phyloP scores from a whole-genome alignment of 2,329 filamentous ascomycete genomes.

The Alternaria solani region DNA sequence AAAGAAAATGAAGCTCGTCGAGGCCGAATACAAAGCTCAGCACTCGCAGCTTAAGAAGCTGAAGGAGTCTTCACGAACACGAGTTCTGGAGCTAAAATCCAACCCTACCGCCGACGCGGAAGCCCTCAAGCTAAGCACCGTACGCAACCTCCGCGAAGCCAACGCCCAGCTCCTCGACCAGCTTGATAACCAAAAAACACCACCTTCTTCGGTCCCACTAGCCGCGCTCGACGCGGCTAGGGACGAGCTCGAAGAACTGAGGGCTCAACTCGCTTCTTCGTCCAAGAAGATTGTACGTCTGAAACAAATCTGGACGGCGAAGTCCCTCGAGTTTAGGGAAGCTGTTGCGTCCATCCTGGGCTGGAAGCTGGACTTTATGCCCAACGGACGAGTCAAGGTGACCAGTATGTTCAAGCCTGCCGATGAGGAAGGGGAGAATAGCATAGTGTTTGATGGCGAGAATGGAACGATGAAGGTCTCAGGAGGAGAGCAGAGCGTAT shows the following conservation, averaged over 20 bases:
- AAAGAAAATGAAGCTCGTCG: constrained; percentile 73
- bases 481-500: constrained; percentile 84
- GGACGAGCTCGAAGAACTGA: constrained; percentile 72
- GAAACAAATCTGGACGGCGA: constrained; percentile 90
- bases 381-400: constrained; percentile 94
- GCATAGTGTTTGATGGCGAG: constrained; percentile 87
- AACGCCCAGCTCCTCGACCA: constrained; percentile 83
- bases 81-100: constrained; percentile 84
- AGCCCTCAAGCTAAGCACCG: constrained; percentile 81
- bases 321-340: constrained; percentile 93
- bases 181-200: constrained; percentile 59
- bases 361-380: constrained; percentile 94
- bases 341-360: constrained; percentile 90
- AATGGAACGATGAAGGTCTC: constrained; percentile 97
- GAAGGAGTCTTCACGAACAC: constrained; percentile 75
- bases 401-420: constrained; percentile 83
- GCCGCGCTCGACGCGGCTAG: constrained; percentile 78
- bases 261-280: constrained; percentile 62
- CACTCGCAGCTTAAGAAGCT: constrained; percentile 75
- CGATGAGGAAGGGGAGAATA: constrained; percentile 66
- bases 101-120: constrained; percentile 91
- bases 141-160: constrained; percentile 79
- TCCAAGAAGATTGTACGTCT: constrained; percentile 86
- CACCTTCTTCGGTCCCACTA: constrained; percentile 70
- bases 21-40: constrained; percentile 76